These are phyloP conservation scores for Vicia villosa DNA, from an alignment of 306 rosid genomes.

Conservation along the genomic window DNA sequence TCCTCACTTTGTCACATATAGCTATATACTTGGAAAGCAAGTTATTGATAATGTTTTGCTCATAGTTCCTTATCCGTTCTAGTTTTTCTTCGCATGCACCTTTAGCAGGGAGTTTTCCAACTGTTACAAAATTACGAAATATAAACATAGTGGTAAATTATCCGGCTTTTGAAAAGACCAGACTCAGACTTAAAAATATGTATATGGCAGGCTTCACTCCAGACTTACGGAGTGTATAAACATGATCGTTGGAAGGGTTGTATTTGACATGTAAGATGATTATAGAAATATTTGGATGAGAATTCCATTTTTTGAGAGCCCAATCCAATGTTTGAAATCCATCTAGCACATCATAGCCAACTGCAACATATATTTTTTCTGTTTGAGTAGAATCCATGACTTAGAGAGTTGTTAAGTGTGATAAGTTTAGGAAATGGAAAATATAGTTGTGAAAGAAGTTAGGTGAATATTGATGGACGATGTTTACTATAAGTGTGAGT, in stretches of 20 bases:
- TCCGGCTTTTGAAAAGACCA: no score
- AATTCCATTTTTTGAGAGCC: conserved; percentile 74
- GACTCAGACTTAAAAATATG: no score
- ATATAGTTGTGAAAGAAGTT: no score
- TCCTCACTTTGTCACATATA: conserved; percentile 69
- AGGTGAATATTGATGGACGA: no score
- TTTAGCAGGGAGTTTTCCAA: conserved; percentile 86
- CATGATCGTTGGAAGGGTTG: conserved; percentile 50
- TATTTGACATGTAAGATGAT: conserved; percentile 61
- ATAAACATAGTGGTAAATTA: no score
- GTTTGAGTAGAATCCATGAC: conserved; percentile 41
- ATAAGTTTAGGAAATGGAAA: no score
- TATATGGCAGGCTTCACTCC: no score
- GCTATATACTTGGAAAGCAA: conserved; percentile 53
- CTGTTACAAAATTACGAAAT: conserved; percentile 45
- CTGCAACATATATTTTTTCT: conserved; percentile 65
- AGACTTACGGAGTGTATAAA: conserved; percentile 68
- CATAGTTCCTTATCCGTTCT: conserved; percentile 48
- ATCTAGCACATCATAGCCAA: conserved; percentile 68
- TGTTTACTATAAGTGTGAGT: no score
- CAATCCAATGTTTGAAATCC: conserved; percentile 73
- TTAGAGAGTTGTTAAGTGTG: not conserved
- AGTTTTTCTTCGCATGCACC: conserved; percentile 59
- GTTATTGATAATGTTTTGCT: conserved; percentile 54
- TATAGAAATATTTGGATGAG: conserved; percentile 60